Evolutionary conservation across 2,329 filamentous ascomycete genomes (phyloP), one percentile per base, ranked within the genome.

Genomic region (Xylaria sp.): DNA sequence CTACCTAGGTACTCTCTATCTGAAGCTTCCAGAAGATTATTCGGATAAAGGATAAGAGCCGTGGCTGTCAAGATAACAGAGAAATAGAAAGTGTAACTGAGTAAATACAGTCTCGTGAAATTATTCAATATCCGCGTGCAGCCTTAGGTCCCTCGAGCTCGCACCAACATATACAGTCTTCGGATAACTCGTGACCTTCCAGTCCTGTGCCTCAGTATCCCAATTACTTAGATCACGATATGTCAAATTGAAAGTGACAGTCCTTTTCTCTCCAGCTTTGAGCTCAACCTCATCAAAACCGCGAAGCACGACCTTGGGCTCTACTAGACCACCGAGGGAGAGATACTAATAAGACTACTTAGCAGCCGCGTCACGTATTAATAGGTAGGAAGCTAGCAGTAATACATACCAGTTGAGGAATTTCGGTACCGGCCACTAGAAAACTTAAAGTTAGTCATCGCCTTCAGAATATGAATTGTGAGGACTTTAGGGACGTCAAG

Each of bases 141-240:
- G 57, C 52, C 70, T 72, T 1, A 76, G 58, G 56, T 76, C 72
- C 48, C 75, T 69, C 23, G 73, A 75, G 70, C 84, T 87, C 71
- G 82, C 80, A 4, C 86, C 86, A 1, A 89, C 83, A 70, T 78
- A 87, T 15, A 85, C 82, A 68, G 76, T 87, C 82, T 88, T 88
- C 58, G 81, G 75, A 39, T 80, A 76, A 32, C 79, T 73, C 9
- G 80, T 85, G 6, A 88, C 73, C 41, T 93, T 86, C 94, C 95
- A 97, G 83, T 97, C 90, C 83, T 97, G 93, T 7, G 82, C 79
- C 1, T 78, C 84, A 0, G 87, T 81, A 72, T 97, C 92, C 94
- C 94, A 97, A 82, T 94, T 96, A 77, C 91, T 93, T 65, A 97
- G 74, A 76, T 97, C 95, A 63, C 93, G 89, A 48, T 94, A 86